Base-by-base conservation (phyloP, 2,329 filamentous ascomycete species). In the Podosphaera aphanis region DNA sequence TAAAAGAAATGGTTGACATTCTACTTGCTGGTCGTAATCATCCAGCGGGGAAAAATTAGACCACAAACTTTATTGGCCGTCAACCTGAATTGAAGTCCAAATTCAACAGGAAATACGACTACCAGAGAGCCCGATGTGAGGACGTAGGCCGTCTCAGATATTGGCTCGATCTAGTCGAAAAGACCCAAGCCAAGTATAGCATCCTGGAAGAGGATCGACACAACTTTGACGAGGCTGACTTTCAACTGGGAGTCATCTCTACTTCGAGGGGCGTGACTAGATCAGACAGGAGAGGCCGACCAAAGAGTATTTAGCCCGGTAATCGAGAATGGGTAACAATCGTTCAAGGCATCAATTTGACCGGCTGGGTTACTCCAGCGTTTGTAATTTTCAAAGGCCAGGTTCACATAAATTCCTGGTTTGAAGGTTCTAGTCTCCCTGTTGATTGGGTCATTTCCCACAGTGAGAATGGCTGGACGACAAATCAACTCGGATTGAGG, bases 281-380 rank as follows among this genome's bases (percentile, higher is more conserved):
- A 21, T 45, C 45, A 45, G 50, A 57, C 48, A 19, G 45, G 41
- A 13, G 21, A 44, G 27, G 47, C 19, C 49, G 48, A 48, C 44
- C 40, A 40, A 53, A 49, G 40, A 20, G 45, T 40, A 38, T 51
- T 37, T 38, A 57, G 48, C 53, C 47, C 41, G 50, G 50, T 10
- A 58, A 57, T 48, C 40, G 51, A 18, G 52, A 59, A 49, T 59
- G 44, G 51, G 50, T 50, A 25, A 57, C 53, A 48, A 40, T 51
- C 15, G 58, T 59, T 43, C 16, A 56, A 35, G 45, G 39, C 11
- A 49, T 57, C 21, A 56, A 53, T 47, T 48, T 52, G 19, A 15
- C 13, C 11, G 51, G 53, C 15, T 58, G 44, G 48, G 37, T 35
- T 7, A 21, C 58, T 29, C 55, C 50, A 13, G 31, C 35, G 3